Evolutionary conservation across 352 stramenopile genomes (phyloP).

Genomic region (Blastocystis sp.): DNA sequence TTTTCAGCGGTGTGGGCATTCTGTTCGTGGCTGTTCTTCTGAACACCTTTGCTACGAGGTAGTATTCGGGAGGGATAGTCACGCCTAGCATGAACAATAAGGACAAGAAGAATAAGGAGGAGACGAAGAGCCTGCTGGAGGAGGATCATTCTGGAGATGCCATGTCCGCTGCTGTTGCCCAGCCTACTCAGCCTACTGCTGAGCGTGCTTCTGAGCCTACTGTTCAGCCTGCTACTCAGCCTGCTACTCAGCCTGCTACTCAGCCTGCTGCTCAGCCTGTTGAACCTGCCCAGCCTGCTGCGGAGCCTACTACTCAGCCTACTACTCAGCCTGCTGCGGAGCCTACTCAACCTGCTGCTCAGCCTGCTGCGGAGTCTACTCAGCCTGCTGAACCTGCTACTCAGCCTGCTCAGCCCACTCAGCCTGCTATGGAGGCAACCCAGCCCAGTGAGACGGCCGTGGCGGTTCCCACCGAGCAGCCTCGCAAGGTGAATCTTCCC

Average conservation of each 20-base stretch:
- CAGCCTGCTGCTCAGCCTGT: background rate
- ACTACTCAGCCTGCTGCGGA: background rate
- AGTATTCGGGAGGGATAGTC: background rate
- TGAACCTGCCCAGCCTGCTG: constrained; percentile 10
- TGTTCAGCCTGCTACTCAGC: constrained; percentile 2
- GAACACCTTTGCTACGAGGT: constrained; percentile 45
- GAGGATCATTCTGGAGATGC: background rate
- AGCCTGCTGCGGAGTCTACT: constrained; percentile 4
- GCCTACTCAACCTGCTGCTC: background rate
- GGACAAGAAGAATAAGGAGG: background rate
- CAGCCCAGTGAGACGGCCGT: background rate
- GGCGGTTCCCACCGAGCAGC: background rate
- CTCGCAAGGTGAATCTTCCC: background rate
- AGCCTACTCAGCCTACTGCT: background rate
- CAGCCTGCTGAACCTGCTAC: background rate
- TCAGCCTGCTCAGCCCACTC: background rate
- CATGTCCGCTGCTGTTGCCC: background rate
- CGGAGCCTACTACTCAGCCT: background rate
- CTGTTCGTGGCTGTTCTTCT: constrained; percentile 58
- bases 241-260: background rate
- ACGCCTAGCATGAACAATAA: constrained; percentile 47
- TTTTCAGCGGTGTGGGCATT: constrained; percentile 52
- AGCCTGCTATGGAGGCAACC: background rate
- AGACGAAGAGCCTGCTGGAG: constrained; percentile 13
- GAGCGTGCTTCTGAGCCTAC: background rate